Evolutionary conservation across 225 moss, liverwort and hornwort species (phyloP).

Genomic region (Lunularia cruciata): DNA sequence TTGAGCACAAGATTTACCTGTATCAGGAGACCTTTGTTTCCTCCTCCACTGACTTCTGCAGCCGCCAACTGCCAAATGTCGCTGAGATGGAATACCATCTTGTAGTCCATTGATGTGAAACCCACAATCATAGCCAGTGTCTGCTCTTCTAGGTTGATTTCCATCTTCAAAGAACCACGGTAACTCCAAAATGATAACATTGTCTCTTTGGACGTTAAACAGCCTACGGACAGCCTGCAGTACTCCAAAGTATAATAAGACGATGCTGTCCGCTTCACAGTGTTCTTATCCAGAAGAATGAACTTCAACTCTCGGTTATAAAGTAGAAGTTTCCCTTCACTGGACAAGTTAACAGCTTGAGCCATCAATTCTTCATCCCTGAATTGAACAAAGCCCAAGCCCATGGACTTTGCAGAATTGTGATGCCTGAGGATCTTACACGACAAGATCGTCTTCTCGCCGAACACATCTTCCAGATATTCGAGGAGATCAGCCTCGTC

Average conservation of each 20-base stretch:
- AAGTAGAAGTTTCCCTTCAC: slow-evolving; percentile 31
- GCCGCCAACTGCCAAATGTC: slow-evolving; percentile 42
- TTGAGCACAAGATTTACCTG: no score
- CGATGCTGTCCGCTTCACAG: neutral
- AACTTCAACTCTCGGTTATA: slow-evolving; percentile 32
- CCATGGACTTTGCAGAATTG: slow-evolving; percentile 32
- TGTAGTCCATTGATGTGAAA: slow-evolving; percentile 46
- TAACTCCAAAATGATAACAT: slow-evolving; percentile 42
- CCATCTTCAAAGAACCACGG: slow-evolving; percentile 21
- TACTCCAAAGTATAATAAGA: neutral
- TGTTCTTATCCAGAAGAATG: neutral
- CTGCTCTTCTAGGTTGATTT: slow-evolving; percentile 15
- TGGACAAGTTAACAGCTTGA: slow-evolving; percentile 29
- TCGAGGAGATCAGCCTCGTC: slow-evolving; percentile 37
- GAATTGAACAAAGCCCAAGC: slow-evolving; percentile 38
- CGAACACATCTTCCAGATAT: slow-evolving; percentile 31
- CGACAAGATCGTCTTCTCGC: slow-evolving; percentile 19
- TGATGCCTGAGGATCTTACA: slow-evolving; percentile 34
- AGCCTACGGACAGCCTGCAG: slow-evolving; percentile 36
- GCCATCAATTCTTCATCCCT: slow-evolving; percentile 30
- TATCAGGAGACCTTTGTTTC: slow-evolving; percentile 49
- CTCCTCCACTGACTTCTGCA: slow-evolving; percentile 31
- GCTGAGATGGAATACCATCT: slow-evolving; percentile 65
- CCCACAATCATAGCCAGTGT: slow-evolving; percentile 23
- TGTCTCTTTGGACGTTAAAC: slow-evolving; percentile 8